These are phyloP conservation scores for Cladosporium austrohemisphaericum DNA, from an alignment of 2,329 filamentous ascomycete species.

Conservation along the genomic window DNA sequence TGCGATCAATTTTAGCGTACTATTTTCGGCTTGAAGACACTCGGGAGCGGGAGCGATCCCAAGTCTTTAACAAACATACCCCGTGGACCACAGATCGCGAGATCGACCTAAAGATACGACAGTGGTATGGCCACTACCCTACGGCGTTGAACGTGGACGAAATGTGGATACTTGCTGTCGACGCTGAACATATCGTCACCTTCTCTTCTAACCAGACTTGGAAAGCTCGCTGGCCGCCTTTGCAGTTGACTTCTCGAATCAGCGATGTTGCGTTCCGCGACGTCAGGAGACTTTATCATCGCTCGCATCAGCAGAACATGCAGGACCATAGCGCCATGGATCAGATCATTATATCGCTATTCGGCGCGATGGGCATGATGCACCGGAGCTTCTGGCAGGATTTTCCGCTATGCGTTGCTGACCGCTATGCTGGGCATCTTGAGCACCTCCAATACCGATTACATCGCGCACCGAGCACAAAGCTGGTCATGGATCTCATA, in stretches of 20 bases:
- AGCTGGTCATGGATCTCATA: constrained; percentile 43
- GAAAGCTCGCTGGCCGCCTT: constrained; percentile 42
- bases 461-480: constrained; percentile 40
- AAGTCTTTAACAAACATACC: constrained; percentile 42
- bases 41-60: constrained; percentile 37
- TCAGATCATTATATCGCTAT: constrained; percentile 38
- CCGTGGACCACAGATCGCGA: constrained; percentile 41
- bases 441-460: constrained; percentile 42
- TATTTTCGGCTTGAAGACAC: constrained; percentile 45
- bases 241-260: constrained; percentile 40
- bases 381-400: constrained; percentile 44
- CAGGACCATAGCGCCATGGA: constrained; percentile 38
- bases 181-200: constrained; percentile 40
- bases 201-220: constrained; percentile 44
- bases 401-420: constrained; percentile 39
- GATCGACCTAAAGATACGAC: constrained; percentile 41
- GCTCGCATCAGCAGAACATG: constrained; percentile 24
- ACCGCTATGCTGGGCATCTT: constrained; percentile 42
- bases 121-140: constrained; percentile 43
- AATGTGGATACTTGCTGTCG: constrained; percentile 41
- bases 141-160: constrained; percentile 42
- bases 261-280: constrained; percentile 41
- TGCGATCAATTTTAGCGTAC: constrained; percentile 41
- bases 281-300: constrained; percentile 38
- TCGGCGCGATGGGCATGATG: constrained; percentile 41